Evolutionary conservation across 495 filamentous ascomycete species (phyloP), one percentile per base, ranked within the genome.

Genomic region (Talaromyces borbonicus): DNA sequence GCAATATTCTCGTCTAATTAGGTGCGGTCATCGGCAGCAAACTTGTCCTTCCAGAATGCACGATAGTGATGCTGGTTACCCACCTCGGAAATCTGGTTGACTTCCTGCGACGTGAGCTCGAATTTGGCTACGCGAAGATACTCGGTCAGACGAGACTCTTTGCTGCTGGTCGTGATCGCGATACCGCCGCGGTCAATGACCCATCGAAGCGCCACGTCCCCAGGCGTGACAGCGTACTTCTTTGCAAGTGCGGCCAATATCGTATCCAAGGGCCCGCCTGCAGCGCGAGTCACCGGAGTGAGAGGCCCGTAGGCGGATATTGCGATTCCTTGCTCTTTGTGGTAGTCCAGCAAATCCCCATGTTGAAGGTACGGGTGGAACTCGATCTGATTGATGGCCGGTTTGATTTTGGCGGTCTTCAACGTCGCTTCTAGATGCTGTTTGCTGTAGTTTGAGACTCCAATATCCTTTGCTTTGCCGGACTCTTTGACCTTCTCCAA

Each of bases 291-390:
- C 9, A 79, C 61, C 0, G 85, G 74, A 4, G 75, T 76, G 27
- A 94, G 66, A 4, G 85, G 78, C 0, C 62, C 73, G 59, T 90
- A 95, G 24, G 82, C 84, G 3, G 72, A 65, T 0, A 80, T 74
- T 5, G 79, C 80, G 53, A 95, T 92, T 16, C 68, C 67, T 47
- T 87, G 69, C 56, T 76, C 62, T 53, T 77, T 72, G 47, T 83
- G 79, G 61, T 75, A 86, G 4, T 65, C 60, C 4, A 93, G 30
- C 12, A 94, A 70, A n/a, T 65, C 61, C 2, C 66, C 66, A 58
- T 83, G 87, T 60, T 94, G 89, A 27, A 95, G 71, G 59, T 95
- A 94, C 0, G 87, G 83, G 55, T 94, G 85, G 54, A 77, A 90
- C 62, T 95, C 87, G 49, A 94, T 85, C 69, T 94, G 88, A 62